Evolutionary conservation across 129 eudicot species (phyloP).

Genomic region (Smallanthus sonchifolius): DNA sequence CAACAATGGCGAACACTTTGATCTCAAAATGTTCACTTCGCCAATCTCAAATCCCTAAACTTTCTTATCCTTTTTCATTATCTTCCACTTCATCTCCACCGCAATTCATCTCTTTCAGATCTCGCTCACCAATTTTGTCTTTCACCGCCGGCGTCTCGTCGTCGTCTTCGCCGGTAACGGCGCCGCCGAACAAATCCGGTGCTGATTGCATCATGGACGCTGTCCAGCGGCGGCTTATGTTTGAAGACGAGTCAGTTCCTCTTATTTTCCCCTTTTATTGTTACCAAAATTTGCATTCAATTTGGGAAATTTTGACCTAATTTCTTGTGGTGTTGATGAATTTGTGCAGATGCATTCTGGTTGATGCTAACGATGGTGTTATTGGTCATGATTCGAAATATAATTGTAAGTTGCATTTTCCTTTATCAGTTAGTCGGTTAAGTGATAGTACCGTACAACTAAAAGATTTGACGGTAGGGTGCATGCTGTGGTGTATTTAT

Average conservation of each 20-base stretch:
- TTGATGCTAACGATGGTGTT: conserved; percentile 77
- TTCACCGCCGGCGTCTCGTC: conserved; percentile 11
- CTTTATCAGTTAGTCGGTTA: not conserved
- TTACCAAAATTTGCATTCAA: not conserved
- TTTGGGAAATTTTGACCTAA: not conserved
- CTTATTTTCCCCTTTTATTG: too few species aligned
- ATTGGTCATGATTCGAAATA: conserved; percentile 82
- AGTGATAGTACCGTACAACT: too few species aligned
- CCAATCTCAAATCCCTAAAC: conserved; percentile 7
- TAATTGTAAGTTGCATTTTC: conserved; percentile 54
- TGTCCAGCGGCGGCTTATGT: conserved; percentile 83
- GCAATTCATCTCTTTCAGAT: conserved; percentile 6
- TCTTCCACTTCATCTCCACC: not conserved
- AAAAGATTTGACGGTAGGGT: too few species aligned
- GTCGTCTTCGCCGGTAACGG: conserved; percentile 2
- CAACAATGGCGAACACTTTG: conserved; percentile 13
- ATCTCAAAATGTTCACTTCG: conserved; percentile 7
- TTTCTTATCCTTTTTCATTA: conserved; percentile 19
- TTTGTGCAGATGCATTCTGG: conserved; percentile 75
- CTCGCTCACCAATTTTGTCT: not conserved
- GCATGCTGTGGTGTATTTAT: not conserved
- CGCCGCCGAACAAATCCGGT: conserved; percentile 29
- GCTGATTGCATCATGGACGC: conserved; percentile 73
- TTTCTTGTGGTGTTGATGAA: not conserved
- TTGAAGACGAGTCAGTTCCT: conserved; percentile 75